Evolutionary conservation across 139 green algal genomes (phyloP), one percentile per base, ranked within the genome.

Genomic region (Mesotaenium endlicherianum): DNA sequence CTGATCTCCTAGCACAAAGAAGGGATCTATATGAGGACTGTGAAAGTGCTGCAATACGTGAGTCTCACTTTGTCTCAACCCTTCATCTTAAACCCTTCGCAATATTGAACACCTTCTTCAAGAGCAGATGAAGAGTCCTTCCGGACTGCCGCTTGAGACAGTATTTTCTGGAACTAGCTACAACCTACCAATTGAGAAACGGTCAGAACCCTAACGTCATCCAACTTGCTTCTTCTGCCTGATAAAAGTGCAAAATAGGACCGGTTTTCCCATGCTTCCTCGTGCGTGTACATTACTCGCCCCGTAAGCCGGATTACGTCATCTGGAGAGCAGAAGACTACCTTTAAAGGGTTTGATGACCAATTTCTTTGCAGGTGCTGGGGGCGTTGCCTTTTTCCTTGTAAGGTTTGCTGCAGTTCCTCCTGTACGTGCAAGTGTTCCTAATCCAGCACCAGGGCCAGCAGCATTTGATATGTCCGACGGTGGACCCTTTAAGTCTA

Each of bases 311-410:
- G 31, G 43, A 77, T 30, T 77, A 77, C 5, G 40, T 31, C 4
- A 57, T 20, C 3, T 57, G n/a, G n/a, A 60, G 31, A 58, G 11
- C n/a, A 0, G 39, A 38, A 50, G 34, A 77, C 31, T 42, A 84
- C 77, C 77, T 84, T 77, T 84, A 17, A 84, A 84, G 31, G 77
- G 57, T 36, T 84, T 84, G 31, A 84, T 84, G 77, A 70, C 47
- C 45, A 84, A 55, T 55, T 84, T 84, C 36, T 77, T 84, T 20
- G 70, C 44, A 58, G 70, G 70, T 49, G 39, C n/a, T 8, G 70
- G 70, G 41, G 70, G 70, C 3, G 6, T 8, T 3, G 70, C 47
- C 41, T 60, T 78, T 31, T 49, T 78, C 47, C 70, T 78, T 20
- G 70, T 47, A 5, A 78, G 47, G 31, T 78, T 78, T 8, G 70